Evolutionary conservation across 2,329 filamentous ascomycete species (phyloP).

Genomic region (Pseudogymnoascus pannorum): DNA sequence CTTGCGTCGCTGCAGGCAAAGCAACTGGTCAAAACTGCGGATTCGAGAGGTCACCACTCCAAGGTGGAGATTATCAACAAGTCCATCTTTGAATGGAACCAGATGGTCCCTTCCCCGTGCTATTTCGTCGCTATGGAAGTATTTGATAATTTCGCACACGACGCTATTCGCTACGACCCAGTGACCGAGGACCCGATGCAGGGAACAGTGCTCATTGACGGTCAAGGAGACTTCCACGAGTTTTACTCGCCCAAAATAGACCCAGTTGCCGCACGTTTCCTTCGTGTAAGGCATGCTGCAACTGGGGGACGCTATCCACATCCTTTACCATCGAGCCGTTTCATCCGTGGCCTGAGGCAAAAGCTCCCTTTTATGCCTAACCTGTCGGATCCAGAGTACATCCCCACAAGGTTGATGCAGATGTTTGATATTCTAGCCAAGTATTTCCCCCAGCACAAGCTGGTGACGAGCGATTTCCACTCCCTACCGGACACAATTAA

Average conservation of each 20-base stretch:
- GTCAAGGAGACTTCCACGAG: conserved; percentile 83
- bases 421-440: conserved; percentile 88
- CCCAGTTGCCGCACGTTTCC: conserved; percentile 71
- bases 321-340: conserved; percentile 49
- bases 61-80: conserved; percentile 93
- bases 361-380: conserved; percentile 66
- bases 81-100: conserved; percentile 90
- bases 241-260: conserved; percentile 81
- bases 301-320: conserved; percentile 53
- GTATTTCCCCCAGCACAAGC: conserved; percentile 83
- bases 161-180: conserved; percentile 84
- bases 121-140: conserved; percentile 98
- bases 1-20: conserved; percentile 71
- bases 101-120: conserved; percentile 82
- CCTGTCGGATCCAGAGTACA: conserved; percentile 79
- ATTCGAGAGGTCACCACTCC: conserved; percentile 66
- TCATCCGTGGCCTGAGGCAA: conserved; percentile 52
- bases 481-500: conserved; percentile 72
- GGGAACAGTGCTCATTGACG: conserved; percentile 80
- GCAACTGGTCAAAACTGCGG: conserved; percentile 59
- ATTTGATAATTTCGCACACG: conserved; percentile 97
- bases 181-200: conserved; percentile 76
- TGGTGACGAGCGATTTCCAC: conserved; percentile 88
- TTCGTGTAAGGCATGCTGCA: conserved; percentile 77
- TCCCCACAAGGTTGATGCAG: conserved; percentile 89